phyloP scores from a whole-genome alignment of 768 basidiomycete genomes.

The Serpula lacrymans region DNA sequence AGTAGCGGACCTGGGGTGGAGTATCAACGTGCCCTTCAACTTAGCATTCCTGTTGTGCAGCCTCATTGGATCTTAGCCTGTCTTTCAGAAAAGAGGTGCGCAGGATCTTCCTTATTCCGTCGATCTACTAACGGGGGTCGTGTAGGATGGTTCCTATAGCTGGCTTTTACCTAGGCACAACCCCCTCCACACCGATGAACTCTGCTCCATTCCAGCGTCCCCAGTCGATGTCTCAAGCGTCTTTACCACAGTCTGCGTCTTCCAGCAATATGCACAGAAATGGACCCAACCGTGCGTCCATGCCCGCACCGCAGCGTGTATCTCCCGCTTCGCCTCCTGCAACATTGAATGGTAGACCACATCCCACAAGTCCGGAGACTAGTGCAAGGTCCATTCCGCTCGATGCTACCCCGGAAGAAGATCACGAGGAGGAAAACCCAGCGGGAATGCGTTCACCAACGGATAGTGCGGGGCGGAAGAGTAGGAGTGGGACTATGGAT shows the following conservation, averaged over 20 bases:
- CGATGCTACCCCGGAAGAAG: slow-evolving; percentile 54
- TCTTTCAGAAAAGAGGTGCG: slow-evolving; percentile 77
- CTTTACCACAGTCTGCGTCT: slow-evolving; percentile 42
- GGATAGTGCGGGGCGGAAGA: slow-evolving; percentile 39
- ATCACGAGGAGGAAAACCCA: slow-evolving; percentile 29
- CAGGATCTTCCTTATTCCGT: slow-evolving; percentile 4
- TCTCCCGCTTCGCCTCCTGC: slow-evolving; percentile 40
- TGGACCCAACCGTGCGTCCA: slow-evolving; percentile 58
- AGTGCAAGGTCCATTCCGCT: slow-evolving; percentile 29
- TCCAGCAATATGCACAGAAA: slow-evolving; percentile 26
- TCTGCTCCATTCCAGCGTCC: slow-evolving; percentile 45
- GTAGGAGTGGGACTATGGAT: slow-evolving; percentile 74
- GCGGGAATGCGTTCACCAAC: slow-evolving; percentile 11
- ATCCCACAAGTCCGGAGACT: slow-evolving; percentile 31
- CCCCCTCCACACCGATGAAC: slow-evolving; percentile 43
- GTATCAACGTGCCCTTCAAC: slow-evolving; percentile 91
- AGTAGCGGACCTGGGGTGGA: slow-evolving; percentile 73
- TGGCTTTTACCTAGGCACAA: slow-evolving; percentile 74
- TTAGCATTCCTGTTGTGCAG: slow-evolving; percentile 92
- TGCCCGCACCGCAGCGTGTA: slow-evolving; percentile 55
- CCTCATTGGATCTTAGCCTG: slow-evolving; percentile 96
- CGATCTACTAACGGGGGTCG: slow-evolving; percentile 1
- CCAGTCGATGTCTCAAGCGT: slow-evolving; percentile 75
- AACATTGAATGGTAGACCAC: slow-evolving; percentile 36
- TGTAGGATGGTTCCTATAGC: slow-evolving; percentile 84